Percentiles rank a stretch among this genome's conserved stretches.
Conservation (phyloP, 2,329 filamentous ascomycete genomes). For the Claviceps paspali region DNA sequence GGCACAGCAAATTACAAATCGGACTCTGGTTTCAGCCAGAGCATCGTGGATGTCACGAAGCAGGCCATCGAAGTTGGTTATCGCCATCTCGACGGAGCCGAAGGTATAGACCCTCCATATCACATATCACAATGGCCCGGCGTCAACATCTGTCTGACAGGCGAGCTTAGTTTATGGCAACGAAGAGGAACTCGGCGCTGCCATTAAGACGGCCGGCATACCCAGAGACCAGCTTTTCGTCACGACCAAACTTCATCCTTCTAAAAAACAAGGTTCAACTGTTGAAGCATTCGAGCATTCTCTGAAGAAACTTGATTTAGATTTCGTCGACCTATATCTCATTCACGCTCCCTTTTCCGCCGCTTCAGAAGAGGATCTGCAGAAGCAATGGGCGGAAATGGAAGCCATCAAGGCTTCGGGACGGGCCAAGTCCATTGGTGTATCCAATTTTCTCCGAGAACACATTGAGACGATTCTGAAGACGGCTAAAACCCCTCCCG, state of each 20-base stretch:
- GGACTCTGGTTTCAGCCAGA: slow-evolving; percentile 37
- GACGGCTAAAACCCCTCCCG: slow-evolving; percentile 47
- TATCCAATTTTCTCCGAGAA: slow-evolving; percentile 54
- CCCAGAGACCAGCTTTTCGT: slow-evolving; percentile 56
- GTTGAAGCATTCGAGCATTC: slow-evolving; percentile 40
- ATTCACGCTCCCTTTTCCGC: slow-evolving; percentile 44
- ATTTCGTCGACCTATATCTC: slow-evolving; percentile 59
- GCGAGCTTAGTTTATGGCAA: slow-evolving; percentile 41
- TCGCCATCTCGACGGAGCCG: slow-evolving; percentile 59
- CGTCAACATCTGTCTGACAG: background rate
- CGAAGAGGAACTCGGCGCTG: slow-evolving; percentile 54
- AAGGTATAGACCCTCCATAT: slow-evolving; percentile 31
- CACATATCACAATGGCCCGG: background rate
- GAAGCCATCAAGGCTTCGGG: slow-evolving; percentile 53
- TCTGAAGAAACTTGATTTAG: slow-evolving; percentile 48
- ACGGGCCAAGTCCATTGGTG: slow-evolving; percentile 54
- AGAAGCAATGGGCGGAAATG: slow-evolving; percentile 41
- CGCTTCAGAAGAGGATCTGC: slow-evolving; percentile 35
- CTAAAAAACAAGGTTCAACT: slow-evolving; percentile 23
- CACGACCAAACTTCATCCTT: slow-evolving; percentile 40
- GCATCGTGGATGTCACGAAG: slow-evolving; percentile 33
- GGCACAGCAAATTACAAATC: slow-evolving; percentile 50
- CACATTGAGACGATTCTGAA: slow-evolving; percentile 41
- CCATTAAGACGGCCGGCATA: slow-evolving; percentile 51
- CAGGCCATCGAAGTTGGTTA: slow-evolving; percentile 55